phyloP scores from a whole-genome alignment of 1,284 basidiomycete genomes.

The Naganishia sp. region DNA sequence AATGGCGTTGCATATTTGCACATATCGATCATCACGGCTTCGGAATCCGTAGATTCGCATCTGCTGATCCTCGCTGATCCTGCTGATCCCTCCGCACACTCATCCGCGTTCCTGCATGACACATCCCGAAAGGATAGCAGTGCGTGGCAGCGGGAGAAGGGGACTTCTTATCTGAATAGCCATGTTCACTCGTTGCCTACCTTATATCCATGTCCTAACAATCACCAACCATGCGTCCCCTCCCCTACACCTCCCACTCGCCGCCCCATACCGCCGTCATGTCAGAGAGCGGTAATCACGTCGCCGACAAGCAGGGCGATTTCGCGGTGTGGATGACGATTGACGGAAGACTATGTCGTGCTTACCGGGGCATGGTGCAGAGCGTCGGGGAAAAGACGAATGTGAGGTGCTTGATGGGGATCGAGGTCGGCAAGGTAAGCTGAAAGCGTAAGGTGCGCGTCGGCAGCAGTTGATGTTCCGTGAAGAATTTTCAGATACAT shows the following conservation, averaged over 20 bases:
- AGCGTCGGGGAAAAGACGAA: neutral
- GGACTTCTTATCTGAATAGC: too few species aligned
- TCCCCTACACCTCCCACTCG: neutral
- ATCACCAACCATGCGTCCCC: neutral
- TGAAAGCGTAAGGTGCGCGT: neutral
- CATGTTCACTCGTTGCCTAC: too few species aligned
- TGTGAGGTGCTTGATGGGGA: constrained; percentile 2
- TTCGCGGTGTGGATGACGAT: constrained; percentile 15
- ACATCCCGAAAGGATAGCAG: too few species aligned
- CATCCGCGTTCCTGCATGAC: too few species aligned
- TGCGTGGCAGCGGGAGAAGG: too few species aligned
- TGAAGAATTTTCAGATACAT: constrained; percentile 1
- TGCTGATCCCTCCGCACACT: too few species aligned
- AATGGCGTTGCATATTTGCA: too few species aligned
- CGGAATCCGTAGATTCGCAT: too few species aligned
- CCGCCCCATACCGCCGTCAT: neutral
- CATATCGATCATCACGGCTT: too few species aligned
- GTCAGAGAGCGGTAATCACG: neutral
- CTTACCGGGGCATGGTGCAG: neutral
- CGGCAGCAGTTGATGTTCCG: neutral
- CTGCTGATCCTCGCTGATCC: too few species aligned
- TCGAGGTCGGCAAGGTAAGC: constrained; percentile 4
- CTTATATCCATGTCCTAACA: too few species aligned
- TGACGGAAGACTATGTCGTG: constrained; percentile 5
- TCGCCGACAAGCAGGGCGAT: neutral